Evolutionary conservation across 2,329 filamentous ascomycete genomes (phyloP), one percentile per base, ranked within the genome.

Genomic region (Dactylonectria macrodidyma): DNA sequence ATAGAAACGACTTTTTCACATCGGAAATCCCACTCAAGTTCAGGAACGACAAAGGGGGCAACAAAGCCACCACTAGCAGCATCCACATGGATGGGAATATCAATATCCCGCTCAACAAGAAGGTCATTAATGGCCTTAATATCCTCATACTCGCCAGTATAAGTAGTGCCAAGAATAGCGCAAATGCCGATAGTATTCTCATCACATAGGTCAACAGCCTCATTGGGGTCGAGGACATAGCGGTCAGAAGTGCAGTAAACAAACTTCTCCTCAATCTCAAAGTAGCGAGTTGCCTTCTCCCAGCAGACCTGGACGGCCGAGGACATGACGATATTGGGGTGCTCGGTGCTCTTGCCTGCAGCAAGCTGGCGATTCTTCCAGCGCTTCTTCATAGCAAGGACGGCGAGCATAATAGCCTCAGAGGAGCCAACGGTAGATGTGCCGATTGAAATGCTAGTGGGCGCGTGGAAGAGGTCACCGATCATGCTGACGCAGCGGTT

Each of bases 251-350:
- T 87, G 81, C 90, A 92, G 80, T 89, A 90, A 36, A 91, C 89
- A 8, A 88, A 94, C 82, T 93, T 94, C 85, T 98, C 95, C 74
- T 98, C 95, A 47, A 98, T 89, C 77, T 98, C 95, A 76, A 97
- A 96, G 84, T 97, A 97, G 59, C 94, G 88, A 4, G 92, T 90
- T 0, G 92, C 92, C 85, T 98, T 98, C 82, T 98, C 95, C 95
- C 95, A 98, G 87, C 95, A 97, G 47, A 98, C 95, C 83, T 98
- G 95, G 2, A 98, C 95, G 36, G 95, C 95, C 30, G 93, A 94
- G 76, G 93, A 96, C 95, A 98, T 98, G 85, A 98, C 85, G 69
- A 98, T 92, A 83, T 98, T 98, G 62, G 95, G 95, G 51, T 88
- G 88, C 70, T 95, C 93, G 68, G 81, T 89, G 61, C 94, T 88